phyloP scores from a whole-genome alignment of 768 basidiomycete species.

The Mycena haematopus region DNA sequence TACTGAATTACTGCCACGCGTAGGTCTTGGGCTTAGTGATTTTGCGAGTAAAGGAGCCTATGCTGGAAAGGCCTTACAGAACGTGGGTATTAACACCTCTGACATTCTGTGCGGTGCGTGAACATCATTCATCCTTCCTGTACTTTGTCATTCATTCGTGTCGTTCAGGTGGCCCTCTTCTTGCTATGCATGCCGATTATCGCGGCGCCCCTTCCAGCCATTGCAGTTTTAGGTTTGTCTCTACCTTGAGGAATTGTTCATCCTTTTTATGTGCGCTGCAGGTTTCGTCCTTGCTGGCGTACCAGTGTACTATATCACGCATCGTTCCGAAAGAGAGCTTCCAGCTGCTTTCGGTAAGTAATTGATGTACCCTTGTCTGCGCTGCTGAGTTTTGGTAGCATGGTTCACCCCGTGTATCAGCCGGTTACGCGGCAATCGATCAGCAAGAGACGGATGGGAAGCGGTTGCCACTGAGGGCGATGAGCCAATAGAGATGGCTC shows the following conservation, averaged over 20 bases:
- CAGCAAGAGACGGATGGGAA: slow-evolving; percentile 73
- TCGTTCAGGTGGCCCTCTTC: slow-evolving; percentile 78
- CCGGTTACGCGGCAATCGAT: slow-evolving; percentile 57
- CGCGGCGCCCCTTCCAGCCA: slow-evolving; percentile 88
- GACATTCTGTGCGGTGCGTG: slow-evolving; percentile 82
- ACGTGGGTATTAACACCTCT: slow-evolving; percentile 92
- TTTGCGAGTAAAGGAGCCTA: slow-evolving; percentile 88
- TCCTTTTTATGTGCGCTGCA: slow-evolving; percentile 36
- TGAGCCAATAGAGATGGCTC: slow-evolving; percentile 72
- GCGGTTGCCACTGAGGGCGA: slow-evolving; percentile 77
- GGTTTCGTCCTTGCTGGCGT: slow-evolving; percentile 82
- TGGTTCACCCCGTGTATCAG: slow-evolving; percentile 50
- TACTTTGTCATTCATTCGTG: background rate
- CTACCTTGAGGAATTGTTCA: background rate
- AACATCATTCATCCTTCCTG: slow-evolving; percentile 17
- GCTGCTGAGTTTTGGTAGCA: slow-evolving; percentile 40
- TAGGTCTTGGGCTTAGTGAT: slow-evolving; percentile 90
- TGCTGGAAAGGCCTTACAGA: slow-evolving; percentile 88
- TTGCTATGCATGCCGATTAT: slow-evolving; percentile 93
- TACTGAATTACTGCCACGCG: background rate
- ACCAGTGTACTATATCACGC: slow-evolving; percentile 85
- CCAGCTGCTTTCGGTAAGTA: slow-evolving; percentile 51
- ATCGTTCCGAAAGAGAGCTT: slow-evolving; percentile 50
- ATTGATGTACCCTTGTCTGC: background rate
- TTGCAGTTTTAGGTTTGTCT: slow-evolving; percentile 81